Conservation (phyloP, 2,329 filamentous ascomycete genomes). For the Pseudocercospora eumusae region DNA sequence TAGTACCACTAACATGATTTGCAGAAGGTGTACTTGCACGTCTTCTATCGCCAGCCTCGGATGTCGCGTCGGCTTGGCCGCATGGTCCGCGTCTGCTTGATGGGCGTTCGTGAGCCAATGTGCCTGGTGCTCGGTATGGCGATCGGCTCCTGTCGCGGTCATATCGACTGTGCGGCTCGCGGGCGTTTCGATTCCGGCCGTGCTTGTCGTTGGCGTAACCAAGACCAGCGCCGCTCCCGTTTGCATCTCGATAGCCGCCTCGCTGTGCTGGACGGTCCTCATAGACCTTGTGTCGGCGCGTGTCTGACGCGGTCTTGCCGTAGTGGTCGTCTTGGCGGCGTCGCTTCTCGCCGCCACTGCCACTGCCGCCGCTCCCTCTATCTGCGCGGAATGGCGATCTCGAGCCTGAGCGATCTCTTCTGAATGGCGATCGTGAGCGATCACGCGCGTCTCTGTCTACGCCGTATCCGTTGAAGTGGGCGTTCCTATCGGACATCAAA, state of each 20-base stretch:
- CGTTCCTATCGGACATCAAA: slow-evolving; percentile 28
- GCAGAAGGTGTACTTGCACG: slow-evolving; percentile 26
- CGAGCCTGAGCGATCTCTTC: slow-evolving; percentile 44
- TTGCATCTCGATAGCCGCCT: slow-evolving; percentile 40
- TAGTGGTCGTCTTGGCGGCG: slow-evolving; percentile 63
- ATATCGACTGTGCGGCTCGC: slow-evolving; percentile 16
- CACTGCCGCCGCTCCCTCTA: slow-evolving; percentile 18
- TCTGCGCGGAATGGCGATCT: slow-evolving; percentile 36
- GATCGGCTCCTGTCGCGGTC: slow-evolving; percentile 33
- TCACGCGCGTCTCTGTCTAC: slow-evolving; percentile 40
- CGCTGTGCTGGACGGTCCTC: slow-evolving; percentile 52
- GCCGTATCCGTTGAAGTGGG: slow-evolving; percentile 38
- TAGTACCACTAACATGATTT: slow-evolving; percentile 20
- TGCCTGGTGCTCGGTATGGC: slow-evolving; percentile 27
- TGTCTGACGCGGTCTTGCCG: slow-evolving; percentile 54
- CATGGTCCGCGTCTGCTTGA: slow-evolving; percentile 14
- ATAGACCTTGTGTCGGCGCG: slow-evolving; percentile 63
- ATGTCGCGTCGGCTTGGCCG: slow-evolving; percentile 23
- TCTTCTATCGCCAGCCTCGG: slow-evolving; percentile 13
- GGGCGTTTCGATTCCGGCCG: slow-evolving; percentile 14
- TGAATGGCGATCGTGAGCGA: slow-evolving; percentile 55
- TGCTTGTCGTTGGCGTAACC: slow-evolving; percentile 28
- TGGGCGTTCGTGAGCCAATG: slow-evolving; percentile 12
- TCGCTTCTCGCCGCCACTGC: slow-evolving; percentile 61
- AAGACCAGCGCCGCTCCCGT: not conserved